Conservation (phyloP, 345 rosid genomes). For the Citrus glauca region DNA sequence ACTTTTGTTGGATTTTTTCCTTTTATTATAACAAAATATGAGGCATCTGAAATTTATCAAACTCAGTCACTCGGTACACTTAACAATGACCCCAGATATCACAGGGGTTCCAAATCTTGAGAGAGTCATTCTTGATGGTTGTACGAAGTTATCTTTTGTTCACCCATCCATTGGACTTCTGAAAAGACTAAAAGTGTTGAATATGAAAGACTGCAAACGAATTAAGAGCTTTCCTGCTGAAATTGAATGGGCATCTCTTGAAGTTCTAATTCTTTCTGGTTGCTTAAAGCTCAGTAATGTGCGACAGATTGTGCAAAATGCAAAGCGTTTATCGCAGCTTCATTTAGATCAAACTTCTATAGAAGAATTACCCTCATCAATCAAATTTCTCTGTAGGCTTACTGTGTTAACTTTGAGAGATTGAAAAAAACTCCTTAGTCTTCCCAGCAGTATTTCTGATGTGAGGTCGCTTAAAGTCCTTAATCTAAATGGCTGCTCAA, state of each 20-base stretch:
- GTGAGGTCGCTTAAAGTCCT: neutral
- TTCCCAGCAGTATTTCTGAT: neutral
- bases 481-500: slow-evolving; percentile 2
- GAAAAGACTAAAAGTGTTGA: neutral
- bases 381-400: neutral
- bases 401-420: neutral
- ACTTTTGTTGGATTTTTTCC: neutral
- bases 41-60: neutral
- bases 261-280: neutral
- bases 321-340: neutral
- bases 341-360: neutral
- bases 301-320: neutral
- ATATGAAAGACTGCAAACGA: neutral
- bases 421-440: neutral
- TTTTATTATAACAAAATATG: neutral
- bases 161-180: neutral
- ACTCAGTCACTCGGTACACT: neutral
- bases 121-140: neutral
- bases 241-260: neutral
- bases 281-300: neutral
- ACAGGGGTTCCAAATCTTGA: neutral
- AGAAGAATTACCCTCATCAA: neutral
- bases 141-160: neutral
- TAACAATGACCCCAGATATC: neutral
- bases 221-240: neutral